These are phyloP conservation scores for Xylaria grammica DNA, from an alignment of 495 filamentous ascomycete species.

Conservation along the genomic window DNA sequence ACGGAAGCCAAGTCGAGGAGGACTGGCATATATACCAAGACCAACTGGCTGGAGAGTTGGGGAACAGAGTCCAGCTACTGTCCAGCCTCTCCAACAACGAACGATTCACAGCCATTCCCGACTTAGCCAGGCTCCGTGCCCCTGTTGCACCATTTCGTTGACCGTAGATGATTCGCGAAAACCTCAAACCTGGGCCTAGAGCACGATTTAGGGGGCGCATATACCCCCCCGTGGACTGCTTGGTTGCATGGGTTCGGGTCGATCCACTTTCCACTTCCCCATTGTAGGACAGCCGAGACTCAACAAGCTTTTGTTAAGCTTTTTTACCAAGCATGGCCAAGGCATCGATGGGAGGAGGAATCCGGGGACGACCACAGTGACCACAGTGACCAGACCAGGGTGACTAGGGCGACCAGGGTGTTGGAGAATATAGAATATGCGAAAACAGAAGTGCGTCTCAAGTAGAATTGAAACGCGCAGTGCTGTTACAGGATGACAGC, in stretches of 20 bases:
- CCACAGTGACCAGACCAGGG: too few species aligned
- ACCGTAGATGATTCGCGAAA: constrained; percentile 3
- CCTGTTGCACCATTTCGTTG: constrained; percentile 9
- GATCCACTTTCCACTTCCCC: constrained; percentile 16
- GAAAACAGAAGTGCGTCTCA: constrained; percentile 16
- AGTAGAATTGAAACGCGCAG: constrained; percentile 15
- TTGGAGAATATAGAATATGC: constrained; percentile 1
- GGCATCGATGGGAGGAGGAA: not conserved
- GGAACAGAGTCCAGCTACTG: not conserved
- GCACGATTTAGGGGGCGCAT: not conserved
- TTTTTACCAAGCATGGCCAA: constrained; percentile 19
- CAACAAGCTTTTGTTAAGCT: constrained; percentile 12
- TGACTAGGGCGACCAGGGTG: not conserved
- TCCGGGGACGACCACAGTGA: constrained; percentile 4
- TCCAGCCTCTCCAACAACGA: too few species aligned
- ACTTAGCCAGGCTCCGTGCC: constrained; percentile 11
- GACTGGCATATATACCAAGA: constrained; percentile 11
- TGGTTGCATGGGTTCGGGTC: not conserved
- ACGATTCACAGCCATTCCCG: constrained; percentile 1
- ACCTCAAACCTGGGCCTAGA: constrained; percentile 15
- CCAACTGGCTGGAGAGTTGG: not conserved
- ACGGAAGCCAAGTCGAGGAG: constrained; percentile 20
- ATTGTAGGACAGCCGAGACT: not conserved
- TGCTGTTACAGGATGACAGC: constrained; percentile 17
- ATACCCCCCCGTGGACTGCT: not conserved